phyloP scores from a whole-genome alignment of 345 rosid species.

The Brassica juncea region DNA sequence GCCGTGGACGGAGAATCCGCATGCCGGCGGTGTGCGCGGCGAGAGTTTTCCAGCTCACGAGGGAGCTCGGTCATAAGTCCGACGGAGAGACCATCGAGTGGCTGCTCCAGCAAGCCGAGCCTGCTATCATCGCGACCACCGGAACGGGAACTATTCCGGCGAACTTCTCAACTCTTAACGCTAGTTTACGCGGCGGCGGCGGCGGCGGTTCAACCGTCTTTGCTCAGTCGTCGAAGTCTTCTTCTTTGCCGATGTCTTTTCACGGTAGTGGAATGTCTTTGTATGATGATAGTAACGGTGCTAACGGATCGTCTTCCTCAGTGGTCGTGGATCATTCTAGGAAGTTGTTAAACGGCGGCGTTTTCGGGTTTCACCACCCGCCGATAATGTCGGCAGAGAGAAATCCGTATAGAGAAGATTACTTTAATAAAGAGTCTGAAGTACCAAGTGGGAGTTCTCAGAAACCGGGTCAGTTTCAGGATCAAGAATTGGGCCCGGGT shows the following conservation, averaged over 20 bases:
- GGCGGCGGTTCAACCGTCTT: constrained; percentile 59
- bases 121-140: constrained; percentile 69
- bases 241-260: constrained; percentile 58
- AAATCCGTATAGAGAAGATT: constrained; percentile 60
- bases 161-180: constrained; percentile 74
- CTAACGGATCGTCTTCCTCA: constrained; percentile 31
- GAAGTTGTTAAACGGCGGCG: constrained; percentile 40
- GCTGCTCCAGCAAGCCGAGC: constrained; percentile 85
- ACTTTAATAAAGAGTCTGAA: constrained; percentile 65
- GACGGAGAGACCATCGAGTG: constrained; percentile 88
- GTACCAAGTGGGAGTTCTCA: constrained; percentile 47
- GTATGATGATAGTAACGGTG: constrained; percentile 39
- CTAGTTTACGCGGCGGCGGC: constrained; percentile 65
- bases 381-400: constrained; percentile 45
- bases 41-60: constrained; percentile 72
- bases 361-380: constrained; percentile 63
- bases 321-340: constrained; percentile 31
- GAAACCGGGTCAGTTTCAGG: constrained; percentile 47
- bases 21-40: constrained; percentile 91
- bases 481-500: constrained; percentile 42
- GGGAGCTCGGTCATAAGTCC: constrained; percentile 79
- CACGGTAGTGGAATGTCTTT: constrained; percentile 55
- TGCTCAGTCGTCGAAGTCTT: constrained; percentile 58
- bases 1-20: constrained; percentile 82
- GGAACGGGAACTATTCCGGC: constrained; percentile 91